A percentile compares a stretch with the other conserved stretches of the same genome.
Conservation (phyloP, 148 eudicot genomes). For the Camellia sinensis region DNA sequence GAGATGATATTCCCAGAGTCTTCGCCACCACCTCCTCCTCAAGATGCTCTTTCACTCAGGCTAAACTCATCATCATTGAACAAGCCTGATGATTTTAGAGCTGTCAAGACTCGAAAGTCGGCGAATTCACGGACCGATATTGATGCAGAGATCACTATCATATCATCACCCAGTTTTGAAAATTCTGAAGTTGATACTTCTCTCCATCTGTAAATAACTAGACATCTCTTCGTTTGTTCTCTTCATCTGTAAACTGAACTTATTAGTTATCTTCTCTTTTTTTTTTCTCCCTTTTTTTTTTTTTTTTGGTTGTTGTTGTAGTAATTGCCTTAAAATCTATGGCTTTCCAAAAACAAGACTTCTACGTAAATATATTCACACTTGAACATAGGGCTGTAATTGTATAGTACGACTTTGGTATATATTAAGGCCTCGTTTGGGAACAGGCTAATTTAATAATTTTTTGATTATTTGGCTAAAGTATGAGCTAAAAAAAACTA, state of each 20-base stretch:
- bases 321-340: background rate
- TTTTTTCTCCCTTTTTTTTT: background rate
- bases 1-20: background rate
- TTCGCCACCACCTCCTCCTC: slow-evolving; percentile 5
- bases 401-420: too few species aligned
- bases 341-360: too few species aligned
- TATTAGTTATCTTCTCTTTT: background rate
- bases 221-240: background rate
- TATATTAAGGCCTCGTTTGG: too few species aligned
- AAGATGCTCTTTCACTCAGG: slow-evolving; percentile 15
- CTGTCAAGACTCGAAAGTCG: background rate
- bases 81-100: background rate
- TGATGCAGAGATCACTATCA: background rate
- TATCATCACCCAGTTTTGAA: background rate
- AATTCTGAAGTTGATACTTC: slow-evolving; percentile 23
- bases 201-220: slow-evolving; percentile 17
- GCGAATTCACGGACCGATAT: slow-evolving; percentile 1
- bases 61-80: slow-evolving; percentile 5
- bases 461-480: too few species aligned
- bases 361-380: too few species aligned
- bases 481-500: too few species aligned
- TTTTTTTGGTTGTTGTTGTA: background rate
- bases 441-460: too few species aligned
- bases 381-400: too few species aligned
- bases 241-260: background rate